Percentiles rank a stretch among this genome's conserved stretches.
Conservation (phyloP, 2,329 filamentous ascomycete species). For the Apiospora hydei region DNA sequence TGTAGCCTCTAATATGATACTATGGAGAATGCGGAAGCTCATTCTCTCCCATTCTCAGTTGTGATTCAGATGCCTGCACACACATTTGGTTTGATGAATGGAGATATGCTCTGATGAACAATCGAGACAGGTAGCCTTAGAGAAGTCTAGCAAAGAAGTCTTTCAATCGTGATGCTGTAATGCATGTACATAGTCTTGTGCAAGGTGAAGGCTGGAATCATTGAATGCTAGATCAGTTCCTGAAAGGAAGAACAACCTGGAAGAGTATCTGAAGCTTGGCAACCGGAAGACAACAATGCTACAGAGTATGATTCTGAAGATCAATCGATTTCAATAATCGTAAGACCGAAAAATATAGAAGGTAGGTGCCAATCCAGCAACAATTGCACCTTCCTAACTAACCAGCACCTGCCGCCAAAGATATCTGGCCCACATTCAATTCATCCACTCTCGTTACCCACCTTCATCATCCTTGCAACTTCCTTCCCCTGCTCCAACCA, state of each 20-base stretch:
- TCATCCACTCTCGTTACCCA: background rate
- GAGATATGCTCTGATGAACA: background rate
- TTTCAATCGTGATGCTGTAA: background rate
- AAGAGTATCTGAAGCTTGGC: background rate
- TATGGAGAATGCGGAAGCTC: background rate
- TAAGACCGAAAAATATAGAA: background rate
- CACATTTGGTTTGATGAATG: background rate
- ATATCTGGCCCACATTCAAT: background rate
- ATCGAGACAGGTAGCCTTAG: background rate
- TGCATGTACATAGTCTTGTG: background rate
- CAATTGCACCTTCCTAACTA: background rate
- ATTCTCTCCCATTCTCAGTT: background rate
- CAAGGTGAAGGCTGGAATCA: background rate
- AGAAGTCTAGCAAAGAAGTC: background rate
- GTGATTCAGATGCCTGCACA: background rate
- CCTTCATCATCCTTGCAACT: background rate
- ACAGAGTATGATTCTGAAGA: background rate
- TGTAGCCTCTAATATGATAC: background rate
- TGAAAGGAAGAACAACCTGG: background rate
- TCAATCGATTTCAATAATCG: background rate
- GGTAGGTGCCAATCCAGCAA: background rate
- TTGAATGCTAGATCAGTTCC: background rate
- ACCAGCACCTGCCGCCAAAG: background rate
- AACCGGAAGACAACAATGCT: background rate
- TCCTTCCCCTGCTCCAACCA: background rate